These are phyloP conservation scores for Globisporangium iwayamae DNA, from an alignment of 352 stramenopile species.

Conservation along the genomic window DNA sequence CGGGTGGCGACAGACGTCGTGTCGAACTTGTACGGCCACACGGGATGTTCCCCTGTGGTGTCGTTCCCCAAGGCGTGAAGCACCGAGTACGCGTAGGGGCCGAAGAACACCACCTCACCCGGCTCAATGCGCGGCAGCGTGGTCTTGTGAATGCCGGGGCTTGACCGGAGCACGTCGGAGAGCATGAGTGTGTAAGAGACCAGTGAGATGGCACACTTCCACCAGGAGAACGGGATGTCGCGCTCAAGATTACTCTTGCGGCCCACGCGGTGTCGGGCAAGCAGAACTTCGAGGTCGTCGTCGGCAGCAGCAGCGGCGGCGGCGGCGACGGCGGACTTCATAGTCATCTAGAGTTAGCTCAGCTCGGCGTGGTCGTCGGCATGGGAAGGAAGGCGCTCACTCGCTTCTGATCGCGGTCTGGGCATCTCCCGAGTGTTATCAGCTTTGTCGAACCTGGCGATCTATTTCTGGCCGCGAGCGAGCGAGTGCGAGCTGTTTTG, in stretches of 20 bases:
- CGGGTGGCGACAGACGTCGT: constrained; percentile 15
- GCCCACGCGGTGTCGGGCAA: not conserved
- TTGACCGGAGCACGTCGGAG: constrained; percentile 19
- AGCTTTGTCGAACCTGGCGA: too few species aligned
- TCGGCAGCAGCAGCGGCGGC: not conserved
- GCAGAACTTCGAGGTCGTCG: not conserved
- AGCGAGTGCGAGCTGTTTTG: too few species aligned
- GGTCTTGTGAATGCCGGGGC: not conserved
- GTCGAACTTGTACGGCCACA: constrained; percentile 21
- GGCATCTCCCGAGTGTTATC: too few species aligned
- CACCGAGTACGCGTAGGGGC: constrained; percentile 11
- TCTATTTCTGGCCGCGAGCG: too few species aligned
- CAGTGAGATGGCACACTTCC: constrained; percentile 7
- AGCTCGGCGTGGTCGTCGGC: not conserved
- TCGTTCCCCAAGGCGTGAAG: constrained; percentile 4
- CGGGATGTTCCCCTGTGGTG: not conserved
- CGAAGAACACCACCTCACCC: constrained; percentile 8
- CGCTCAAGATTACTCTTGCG: constrained; percentile 2
- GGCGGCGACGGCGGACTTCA: not conserved
- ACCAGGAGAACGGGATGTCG: constrained; percentile 17
- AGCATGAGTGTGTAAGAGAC: constrained; percentile 20
- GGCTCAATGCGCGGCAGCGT: not conserved
- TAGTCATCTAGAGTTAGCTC: not conserved
- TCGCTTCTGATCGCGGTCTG: not conserved
- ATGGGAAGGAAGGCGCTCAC: not conserved